Percentiles rank a stretch among this genome's conserved stretches.
These are phyloP conservation scores for Pueraria montana DNA, from an alignment of 306 rosid species.

Conservation along the genomic window DNA sequence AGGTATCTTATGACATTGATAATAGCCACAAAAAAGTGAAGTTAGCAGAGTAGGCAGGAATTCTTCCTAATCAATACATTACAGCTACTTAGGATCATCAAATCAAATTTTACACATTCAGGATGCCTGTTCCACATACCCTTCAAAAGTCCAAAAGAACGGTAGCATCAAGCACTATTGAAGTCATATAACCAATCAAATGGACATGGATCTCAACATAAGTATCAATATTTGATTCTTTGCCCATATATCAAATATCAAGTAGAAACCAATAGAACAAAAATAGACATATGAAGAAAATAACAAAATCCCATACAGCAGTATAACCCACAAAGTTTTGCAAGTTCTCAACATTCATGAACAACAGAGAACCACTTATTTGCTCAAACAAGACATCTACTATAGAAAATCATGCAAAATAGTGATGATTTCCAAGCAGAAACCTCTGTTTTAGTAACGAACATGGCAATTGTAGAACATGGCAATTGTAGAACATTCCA, in stretches of 20 bases:
- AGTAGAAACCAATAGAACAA: neutral
- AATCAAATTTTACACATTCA: constrained; percentile 27
- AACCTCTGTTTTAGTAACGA: neutral
- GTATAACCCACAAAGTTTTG: neutral
- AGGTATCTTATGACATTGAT: neutral
- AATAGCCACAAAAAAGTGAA: constrained; percentile 17
- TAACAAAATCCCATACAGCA: neutral
- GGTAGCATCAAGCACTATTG: neutral
- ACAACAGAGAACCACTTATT: neutral
- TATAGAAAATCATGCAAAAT: neutral
- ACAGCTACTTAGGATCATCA: neutral
- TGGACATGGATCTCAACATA: neutral
- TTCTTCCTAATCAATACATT: constrained; percentile 9
- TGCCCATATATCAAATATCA: constrained; percentile 9
- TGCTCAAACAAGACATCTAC: constrained; percentile 16
- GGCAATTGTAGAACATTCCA: constrained; percentile 11
- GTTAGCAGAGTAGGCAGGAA: too few species aligned
- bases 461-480: neutral
- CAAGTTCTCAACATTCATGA: neutral
- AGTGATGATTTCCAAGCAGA: neutral
- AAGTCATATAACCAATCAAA: constrained; percentile 10
- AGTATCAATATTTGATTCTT: neutral
- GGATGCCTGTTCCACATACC: neutral
- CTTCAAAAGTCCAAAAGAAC: constrained; percentile 3
- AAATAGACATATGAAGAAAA: neutral